A percentile compares a stretch with the other conserved stretches of the same genome.
These are phyloP conservation scores for Candida pseudocylindracea DNA, from an alignment of 1,139 yeast genomes.

Conservation along the genomic window DNA sequence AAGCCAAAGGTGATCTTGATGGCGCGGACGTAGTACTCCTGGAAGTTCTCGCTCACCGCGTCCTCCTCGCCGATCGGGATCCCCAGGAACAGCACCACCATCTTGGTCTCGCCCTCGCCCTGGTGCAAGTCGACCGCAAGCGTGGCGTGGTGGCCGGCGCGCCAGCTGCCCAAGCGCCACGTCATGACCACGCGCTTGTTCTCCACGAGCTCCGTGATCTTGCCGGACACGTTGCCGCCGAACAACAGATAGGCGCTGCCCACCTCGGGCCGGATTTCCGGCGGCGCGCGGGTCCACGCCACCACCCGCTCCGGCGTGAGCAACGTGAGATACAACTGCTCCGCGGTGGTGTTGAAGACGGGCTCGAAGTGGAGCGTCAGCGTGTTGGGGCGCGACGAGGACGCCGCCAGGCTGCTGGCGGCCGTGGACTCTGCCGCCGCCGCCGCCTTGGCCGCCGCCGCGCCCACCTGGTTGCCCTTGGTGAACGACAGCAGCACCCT, in stretches of 20 bases:
- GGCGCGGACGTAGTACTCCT: slow-evolving; percentile 69
- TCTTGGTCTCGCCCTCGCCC: slow-evolving; percentile 62
- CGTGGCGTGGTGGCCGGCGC: slow-evolving; percentile 53
- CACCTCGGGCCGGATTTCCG: slow-evolving; percentile 32
- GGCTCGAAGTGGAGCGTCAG: slow-evolving; percentile 62
- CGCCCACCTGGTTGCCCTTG: slow-evolving; percentile 27
- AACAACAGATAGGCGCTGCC: slow-evolving; percentile 52
- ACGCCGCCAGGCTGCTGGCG: slow-evolving; percentile 7
- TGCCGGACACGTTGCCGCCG: slow-evolving; percentile 77
- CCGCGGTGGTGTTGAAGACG: slow-evolving; percentile 69
- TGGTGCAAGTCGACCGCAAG: slow-evolving; percentile 46
- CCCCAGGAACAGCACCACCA: slow-evolving; percentile 69
- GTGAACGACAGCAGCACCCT: slow-evolving; percentile 50
- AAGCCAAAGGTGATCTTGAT: slow-evolving; percentile 86
- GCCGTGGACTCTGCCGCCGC: slow-evolving; percentile 5
- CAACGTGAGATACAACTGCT: slow-evolving; percentile 58
- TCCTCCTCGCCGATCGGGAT: slow-evolving; percentile 97
- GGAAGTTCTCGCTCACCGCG: slow-evolving; percentile 62
- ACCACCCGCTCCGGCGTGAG: slow-evolving; percentile 55
- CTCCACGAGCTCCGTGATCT: slow-evolving; percentile 32
- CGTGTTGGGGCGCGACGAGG: slow-evolving; percentile 39
- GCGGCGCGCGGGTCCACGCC: slow-evolving; percentile 77
- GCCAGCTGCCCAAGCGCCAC: slow-evolving; percentile 89
- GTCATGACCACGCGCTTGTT: slow-evolving; percentile 39
- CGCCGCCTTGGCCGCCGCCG: background rate